Evolutionary conservation across 139 green algal genomes (phyloP).

Genomic region (Tetradesmus obliquus): DNA sequence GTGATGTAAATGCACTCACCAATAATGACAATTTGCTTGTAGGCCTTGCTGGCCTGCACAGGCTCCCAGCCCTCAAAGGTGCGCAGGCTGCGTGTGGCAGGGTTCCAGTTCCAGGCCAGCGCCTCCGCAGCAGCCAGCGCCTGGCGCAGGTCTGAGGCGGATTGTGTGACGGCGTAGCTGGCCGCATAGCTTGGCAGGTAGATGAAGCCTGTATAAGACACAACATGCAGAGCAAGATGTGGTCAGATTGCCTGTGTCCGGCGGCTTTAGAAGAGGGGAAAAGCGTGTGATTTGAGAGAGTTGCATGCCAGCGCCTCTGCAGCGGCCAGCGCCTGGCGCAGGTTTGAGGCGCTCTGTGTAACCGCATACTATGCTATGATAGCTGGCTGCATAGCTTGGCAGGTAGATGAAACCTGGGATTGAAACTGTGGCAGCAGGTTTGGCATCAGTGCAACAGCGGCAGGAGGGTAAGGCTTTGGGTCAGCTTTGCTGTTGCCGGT

Average conservation of each 20-base stretch:
- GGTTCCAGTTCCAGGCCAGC: conserved; percentile 38
- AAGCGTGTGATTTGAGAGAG: too few relatives aligned
- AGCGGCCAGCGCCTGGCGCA: conserved; percentile 19
- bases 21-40: conserved; percentile 15
- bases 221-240: too few relatives aligned
- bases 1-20: not conserved
- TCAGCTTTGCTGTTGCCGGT: too few relatives aligned
- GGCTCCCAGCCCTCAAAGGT: conserved; percentile 44
- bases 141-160: not conserved
- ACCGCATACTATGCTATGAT: too few relatives aligned
- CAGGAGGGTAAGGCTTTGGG: not conserved
- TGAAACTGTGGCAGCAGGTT: too few relatives aligned
- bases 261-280: too few relatives aligned
- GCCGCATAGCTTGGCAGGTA: conserved; percentile 35
- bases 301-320: conserved; percentile 36
- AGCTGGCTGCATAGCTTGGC: not conserved
- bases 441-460: not conserved
- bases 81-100: not conserved
- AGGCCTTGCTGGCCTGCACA: not conserved
- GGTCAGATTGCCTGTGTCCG: too few relatives aligned
- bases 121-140: conserved; percentile 35
- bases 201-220: conserved; percentile 22
- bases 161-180: not conserved
- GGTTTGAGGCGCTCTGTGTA: not conserved
- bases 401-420: conserved; percentile 39